Conservation (phyloP, 345 rosid species). For the Erysimum cheiranthoides region DNA sequence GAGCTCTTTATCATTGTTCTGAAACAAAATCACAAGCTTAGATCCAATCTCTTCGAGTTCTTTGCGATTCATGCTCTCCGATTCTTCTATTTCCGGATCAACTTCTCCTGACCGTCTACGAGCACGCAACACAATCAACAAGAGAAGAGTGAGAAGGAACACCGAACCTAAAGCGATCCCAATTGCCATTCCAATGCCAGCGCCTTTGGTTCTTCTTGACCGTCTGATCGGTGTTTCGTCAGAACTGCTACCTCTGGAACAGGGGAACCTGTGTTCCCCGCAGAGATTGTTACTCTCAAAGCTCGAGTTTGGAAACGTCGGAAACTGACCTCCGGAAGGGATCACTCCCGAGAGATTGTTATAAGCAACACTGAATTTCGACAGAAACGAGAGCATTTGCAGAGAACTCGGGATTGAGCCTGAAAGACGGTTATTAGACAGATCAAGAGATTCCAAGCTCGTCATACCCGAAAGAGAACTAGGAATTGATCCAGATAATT, state of each 20-base stretch:
- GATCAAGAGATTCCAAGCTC: constrained; percentile 64
- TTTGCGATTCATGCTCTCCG: constrained; percentile 41
- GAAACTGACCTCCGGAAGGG: constrained; percentile 73
- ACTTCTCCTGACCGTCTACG: constrained; percentile 62
- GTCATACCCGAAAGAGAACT: constrained; percentile 52
- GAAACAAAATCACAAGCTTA: constrained; percentile 66
- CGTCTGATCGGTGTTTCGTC: constrained; percentile 3
- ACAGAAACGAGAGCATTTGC: constrained; percentile 55
- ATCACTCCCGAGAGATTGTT: constrained; percentile 64
- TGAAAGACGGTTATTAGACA: constrained; percentile 51
- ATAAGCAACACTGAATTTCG: constrained; percentile 62
- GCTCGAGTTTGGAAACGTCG: constrained; percentile 78
- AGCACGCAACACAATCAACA: constrained; percentile 57
- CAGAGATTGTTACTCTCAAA: constrained; percentile 79
- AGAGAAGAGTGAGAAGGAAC: constrained; percentile 56
- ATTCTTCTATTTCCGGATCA: constrained; percentile 71
- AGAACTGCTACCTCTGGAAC: constrained; percentile 39
- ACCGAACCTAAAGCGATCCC: constrained; percentile 65
- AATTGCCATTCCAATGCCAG: constrained; percentile 59
- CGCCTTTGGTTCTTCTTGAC: constrained; percentile 50
- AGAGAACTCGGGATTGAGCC: constrained; percentile 54
- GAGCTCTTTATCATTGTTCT: constrained; percentile 62
- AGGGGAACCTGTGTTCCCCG: constrained; percentile 63
- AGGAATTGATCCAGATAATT: constrained; percentile 55
- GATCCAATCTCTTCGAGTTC: constrained; percentile 63